phyloP scores from a whole-genome alignment of 2,329 filamentous ascomycete genomes.

The Aspergillus pseudoviridinutans region DNA sequence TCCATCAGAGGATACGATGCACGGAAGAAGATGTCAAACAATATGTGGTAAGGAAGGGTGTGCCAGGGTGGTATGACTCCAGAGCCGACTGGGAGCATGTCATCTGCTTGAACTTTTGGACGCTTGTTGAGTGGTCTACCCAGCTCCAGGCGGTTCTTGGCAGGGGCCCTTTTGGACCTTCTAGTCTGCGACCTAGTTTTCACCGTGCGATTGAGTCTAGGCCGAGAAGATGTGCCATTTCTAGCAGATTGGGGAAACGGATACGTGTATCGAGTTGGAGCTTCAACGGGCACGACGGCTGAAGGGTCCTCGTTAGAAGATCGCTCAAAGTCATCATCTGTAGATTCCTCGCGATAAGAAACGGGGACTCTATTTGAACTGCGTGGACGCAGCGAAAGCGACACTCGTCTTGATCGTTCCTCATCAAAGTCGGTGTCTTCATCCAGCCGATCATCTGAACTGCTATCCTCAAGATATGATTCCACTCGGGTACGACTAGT shows the following conservation, averaged over 20 bases:
- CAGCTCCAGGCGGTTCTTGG: slow-evolving; percentile 14
- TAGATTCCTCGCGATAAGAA: slow-evolving; percentile 35
- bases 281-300: slow-evolving; percentile 9
- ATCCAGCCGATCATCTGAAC: slow-evolving; percentile 25
- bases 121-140: slow-evolving; percentile 25
- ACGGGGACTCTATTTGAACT: slow-evolving; percentile 21
- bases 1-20: slow-evolving; percentile 57
- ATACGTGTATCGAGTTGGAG: slow-evolving; percentile 3
- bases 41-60: slow-evolving; percentile 63
- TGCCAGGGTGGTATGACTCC: slow-evolving; percentile 54
- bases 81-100: slow-evolving; percentile 16
- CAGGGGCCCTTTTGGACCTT: slow-evolving; percentile 14
- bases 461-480: slow-evolving; percentile 37
- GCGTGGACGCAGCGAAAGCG: slow-evolving; percentile 30
- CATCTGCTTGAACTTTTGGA: slow-evolving; percentile 17
- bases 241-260: slow-evolving; percentile 7
- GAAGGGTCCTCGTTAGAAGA: slow-evolving; percentile 10
- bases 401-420: slow-evolving; percentile 13
- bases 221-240: slow-evolving; percentile 5
- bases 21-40: slow-evolving; percentile 66
- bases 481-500: slow-evolving; percentile 32
- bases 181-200: slow-evolving; percentile 18
- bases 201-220: slow-evolving; percentile 15
- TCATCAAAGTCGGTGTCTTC: slow-evolving; percentile 10
- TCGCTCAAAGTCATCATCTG: slow-evolving; percentile 24